Base-by-base conservation (phyloP, 73 alveolate genomes). In the Stentor roeselii region DNA sequence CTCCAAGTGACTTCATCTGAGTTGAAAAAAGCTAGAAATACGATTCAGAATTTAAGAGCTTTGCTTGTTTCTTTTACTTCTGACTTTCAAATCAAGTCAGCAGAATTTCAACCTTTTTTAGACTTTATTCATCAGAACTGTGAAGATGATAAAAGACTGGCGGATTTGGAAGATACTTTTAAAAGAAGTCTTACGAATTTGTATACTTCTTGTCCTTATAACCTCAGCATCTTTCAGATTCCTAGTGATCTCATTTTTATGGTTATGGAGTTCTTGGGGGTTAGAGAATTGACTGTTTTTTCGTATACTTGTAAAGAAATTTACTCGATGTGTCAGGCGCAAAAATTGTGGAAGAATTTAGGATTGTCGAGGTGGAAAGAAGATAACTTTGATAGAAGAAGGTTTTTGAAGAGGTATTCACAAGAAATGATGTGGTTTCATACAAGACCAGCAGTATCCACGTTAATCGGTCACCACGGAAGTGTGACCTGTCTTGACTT, bases 371-470 rank as follows among this genome's bases (percentile, higher is more conserved):
- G 37, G 34, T 67, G 80, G 37, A 67, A 67, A 21, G 0, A 32
- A 30, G 80, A 67, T 27, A 2, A 0, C 0, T 36, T 1, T 27
- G 41, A 67, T 34, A 32, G 34, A 2, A 67, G 34, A 27, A 34
- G 34, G n/a, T 67, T 21, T 67, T 27, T 67, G n/a, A 32, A 67
- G 34, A 67, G 34, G 34, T 67, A 67, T 2, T 0, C 41, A 30
- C 41, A 32, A 67, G 80, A 67, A 67, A 67, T 67, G 80, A 34
- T 11, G 37, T 67, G 80, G 80, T 67, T 27, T 32, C 42, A 67
- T 67, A 32, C n/a, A 67, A 67, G 80, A 67, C 80, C 80, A 67
- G 37, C 37, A 1, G 80, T 67, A 67, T 67, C 80, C 0, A 67
- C 80, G 27, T 40, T 67, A 27, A 67, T 21, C 27, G n/a, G 80